Percentiles rank a stretch among this genome's conserved stretches.
Evolutionary conservation across 108 stramenopile species (phyloP).

Genomic region (Parietichytrium sp.): DNA sequence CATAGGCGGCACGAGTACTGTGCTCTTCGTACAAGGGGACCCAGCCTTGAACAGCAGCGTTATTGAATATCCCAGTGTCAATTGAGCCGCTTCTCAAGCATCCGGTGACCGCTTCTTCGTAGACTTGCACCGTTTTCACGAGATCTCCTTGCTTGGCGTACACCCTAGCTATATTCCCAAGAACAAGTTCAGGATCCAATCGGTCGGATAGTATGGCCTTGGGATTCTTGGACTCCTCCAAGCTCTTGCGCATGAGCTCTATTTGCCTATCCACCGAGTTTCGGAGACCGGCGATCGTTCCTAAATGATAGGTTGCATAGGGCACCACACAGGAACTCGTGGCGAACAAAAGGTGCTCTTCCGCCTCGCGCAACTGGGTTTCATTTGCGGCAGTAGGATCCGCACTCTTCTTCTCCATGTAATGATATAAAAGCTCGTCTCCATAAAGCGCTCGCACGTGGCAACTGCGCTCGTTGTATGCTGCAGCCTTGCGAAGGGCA

Average conservation of each 20-base stretch:
- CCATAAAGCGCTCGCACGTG: neutral
- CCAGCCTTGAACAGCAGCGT: constrained; percentile 8
- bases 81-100: neutral
- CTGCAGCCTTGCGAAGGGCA: neutral
- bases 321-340: neutral
- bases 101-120: neutral
- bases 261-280: neutral
- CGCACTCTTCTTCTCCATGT: neutral
- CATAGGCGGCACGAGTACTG: neutral
- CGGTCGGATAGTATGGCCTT: neutral
- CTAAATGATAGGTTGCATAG: neutral
- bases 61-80: neutral
- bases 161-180: neutral
- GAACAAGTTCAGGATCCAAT: neutral
- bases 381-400: neutral
- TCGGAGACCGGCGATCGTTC: neutral
- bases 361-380: neutral
- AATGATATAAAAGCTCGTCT: neutral
- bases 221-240: neutral
- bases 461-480: neutral
- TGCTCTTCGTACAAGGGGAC: neutral
- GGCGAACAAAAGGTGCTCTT: neutral
- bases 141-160: neutral
- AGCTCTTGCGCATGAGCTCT: neutral
- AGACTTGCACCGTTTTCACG: neutral